A percentile compares a stretch with the other conserved stretches of the same genome.
Evolutionary conservation across 1,284 basidiomycete genomes (phyloP).

Genomic region (Cystobasidiaceae sp.): DNA sequence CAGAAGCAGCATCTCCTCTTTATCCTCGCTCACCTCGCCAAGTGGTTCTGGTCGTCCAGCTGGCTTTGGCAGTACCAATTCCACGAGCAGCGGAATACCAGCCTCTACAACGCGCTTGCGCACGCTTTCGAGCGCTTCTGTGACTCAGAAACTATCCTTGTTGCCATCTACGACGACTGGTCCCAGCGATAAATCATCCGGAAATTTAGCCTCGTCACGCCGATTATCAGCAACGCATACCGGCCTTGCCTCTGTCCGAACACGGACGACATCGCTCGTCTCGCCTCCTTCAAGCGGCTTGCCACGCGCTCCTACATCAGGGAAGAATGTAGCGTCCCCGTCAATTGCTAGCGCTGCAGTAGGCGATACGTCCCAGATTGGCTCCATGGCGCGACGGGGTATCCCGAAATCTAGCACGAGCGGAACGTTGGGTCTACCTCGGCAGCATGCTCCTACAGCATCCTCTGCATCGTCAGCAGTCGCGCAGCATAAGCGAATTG

Average conservation of each 20-base stretch:
- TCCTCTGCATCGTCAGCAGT: not conserved
- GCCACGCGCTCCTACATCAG: not conserved
- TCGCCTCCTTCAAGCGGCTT: constrained; percentile 2
- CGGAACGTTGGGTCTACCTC: constrained; percentile 1
- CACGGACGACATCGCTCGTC: constrained; percentile 3
- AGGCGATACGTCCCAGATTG: constrained; percentile 2
- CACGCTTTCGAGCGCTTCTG: too few species aligned
- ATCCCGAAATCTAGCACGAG: constrained; percentile 16
- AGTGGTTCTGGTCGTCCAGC: too few species aligned
- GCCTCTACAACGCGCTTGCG: too few species aligned
- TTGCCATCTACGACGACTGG: not conserved
- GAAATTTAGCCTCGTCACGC: not conserved
- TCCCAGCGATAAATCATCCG: not conserved
- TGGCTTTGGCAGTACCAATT: not conserved
- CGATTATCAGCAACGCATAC: constrained; percentile 17
- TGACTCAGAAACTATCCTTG: too few species aligned
- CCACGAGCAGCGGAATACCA: not conserved
- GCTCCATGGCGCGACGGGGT: not conserved
- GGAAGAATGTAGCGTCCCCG: too few species aligned
- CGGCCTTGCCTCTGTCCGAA: not conserved
- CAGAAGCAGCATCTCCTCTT: constrained; percentile 5
- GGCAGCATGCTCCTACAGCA: too few species aligned
- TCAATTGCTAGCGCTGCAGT: not conserved
- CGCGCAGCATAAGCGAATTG: not conserved
- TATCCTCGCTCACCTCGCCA: too few species aligned